Evolutionary conservation across 2,329 filamentous ascomycete species (phyloP).

Genomic region (Pseudocercospora fijiensis): DNA sequence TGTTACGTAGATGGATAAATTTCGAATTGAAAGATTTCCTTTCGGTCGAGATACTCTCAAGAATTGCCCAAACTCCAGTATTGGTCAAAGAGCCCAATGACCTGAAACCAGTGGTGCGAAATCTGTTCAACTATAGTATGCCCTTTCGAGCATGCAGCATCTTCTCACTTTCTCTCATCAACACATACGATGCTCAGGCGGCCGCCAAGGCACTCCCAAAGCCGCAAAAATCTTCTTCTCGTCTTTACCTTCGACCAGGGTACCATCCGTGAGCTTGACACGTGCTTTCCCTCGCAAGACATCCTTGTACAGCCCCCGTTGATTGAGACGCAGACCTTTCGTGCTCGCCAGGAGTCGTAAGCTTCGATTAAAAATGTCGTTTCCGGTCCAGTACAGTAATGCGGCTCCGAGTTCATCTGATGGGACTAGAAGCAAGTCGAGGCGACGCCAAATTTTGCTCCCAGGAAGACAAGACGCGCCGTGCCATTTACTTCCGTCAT

Average conservation of each 20-base stretch:
- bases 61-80: no score
- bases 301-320: constrained; percentile 73
- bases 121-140: no score
- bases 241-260: constrained; percentile 68
- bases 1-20: neutral
- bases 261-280: constrained; percentile 64
- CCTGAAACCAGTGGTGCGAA: neutral
- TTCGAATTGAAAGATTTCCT: neutral
- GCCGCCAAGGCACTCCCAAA: constrained; percentile 80
- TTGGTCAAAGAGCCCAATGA: neutral
- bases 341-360: constrained; percentile 75
- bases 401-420: constrained; percentile 77
- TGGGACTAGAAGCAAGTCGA: constrained; percentile 83
- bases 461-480: constrained; percentile 73
- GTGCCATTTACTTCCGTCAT: constrained; percentile 77
- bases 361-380: constrained; percentile 91
- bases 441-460: constrained; percentile 68
- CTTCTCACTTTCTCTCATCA: constrained; percentile 36
- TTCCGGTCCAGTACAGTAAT: constrained; percentile 91
- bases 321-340: constrained; percentile 82
- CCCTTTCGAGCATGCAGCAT: neutral
- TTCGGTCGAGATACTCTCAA: no score
- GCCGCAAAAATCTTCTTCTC: constrained; percentile 80
- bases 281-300: constrained; percentile 61
- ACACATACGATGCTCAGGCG: constrained; percentile 73